Evolutionary conservation across 1,284 basidiomycete genomes (phyloP), one percentile per base, ranked within the genome.

Genomic region (Malassezia globosa): DNA sequence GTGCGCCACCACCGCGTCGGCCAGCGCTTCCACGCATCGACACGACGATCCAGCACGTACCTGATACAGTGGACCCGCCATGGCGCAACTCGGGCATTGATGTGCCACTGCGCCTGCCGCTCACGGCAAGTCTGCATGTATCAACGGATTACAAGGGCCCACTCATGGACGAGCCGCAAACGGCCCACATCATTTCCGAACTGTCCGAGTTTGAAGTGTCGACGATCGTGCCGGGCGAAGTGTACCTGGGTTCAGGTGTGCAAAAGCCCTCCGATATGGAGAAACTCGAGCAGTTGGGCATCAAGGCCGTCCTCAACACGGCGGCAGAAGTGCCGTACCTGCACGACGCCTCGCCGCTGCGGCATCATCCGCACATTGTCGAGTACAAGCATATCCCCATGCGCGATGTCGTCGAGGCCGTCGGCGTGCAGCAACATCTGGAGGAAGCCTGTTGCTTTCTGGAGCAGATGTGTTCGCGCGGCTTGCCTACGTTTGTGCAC

Each of bases 371-470:
- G 13, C 42, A 21, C 5, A 92, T 95, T 67, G 83, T 86, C 56
- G 79, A 80, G 55, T 94, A 95, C 69, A 76, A 80, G 39, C 82
- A 82, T 59, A 83, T 96, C 29, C 85, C 87, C 2, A 88, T 96
- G 84, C 77, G 86, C 58, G 90, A 96, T 74, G 87, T 81, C 3
- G 87, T 96, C 13, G 90, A 96, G 70, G 90, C 95, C 72, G 83
- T 84, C 48, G 85, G 84, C 40, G 85, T 96, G 34, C 80, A 81
- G n/a, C 77, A 77, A 38, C 84, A 85, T 24, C 81, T 95, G 40
- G 77, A 80, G 26, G 82, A 89, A 60, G 86, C 84, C 16, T 94
- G 89, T 69, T 77, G 82, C 29, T 82, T 87, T 46, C 77, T 94
- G 38, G 90, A 95, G 69, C 87, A 92, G 60, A 90, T 90, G 0